Base-by-base conservation (phyloP, 768 basidiomycete species). In the Cystoderma amianthinum region DNA sequence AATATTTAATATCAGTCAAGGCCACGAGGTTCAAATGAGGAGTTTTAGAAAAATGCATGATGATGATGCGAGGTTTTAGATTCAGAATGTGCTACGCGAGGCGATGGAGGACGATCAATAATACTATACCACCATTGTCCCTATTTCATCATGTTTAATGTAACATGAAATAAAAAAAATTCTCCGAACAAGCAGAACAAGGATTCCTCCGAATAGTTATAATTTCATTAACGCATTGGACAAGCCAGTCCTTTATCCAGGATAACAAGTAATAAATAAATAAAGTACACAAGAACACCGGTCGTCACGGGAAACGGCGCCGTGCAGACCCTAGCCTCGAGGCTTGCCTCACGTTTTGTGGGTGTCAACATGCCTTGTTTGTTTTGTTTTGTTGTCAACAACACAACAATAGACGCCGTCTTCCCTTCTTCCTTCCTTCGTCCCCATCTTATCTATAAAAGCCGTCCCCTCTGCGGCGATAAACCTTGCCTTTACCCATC, bases 401-500 rank as follows among this genome's bases (percentile, higher is more conserved):
- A n/a, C n/a, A n/a, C n/a, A n/a, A n/a, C n/a, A n/a, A n/a, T n/a
- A n/a, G n/a, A n/a, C n/a, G n/a, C n/a, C n/a, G n/a, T n/a, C n/a
- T n/a, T n/a, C n/a, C n/a, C n/a, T n/a, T n/a, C 53, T 44, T 41
- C 59, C 34, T 20, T 43, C 45, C 39, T 44, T 19, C 36, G 33
- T 38, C 22, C 22, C 36, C 46, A 69, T 69, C 63, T 65, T 61
- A 68, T 69, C 67, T 68, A 72, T 74, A 74, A 71, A 74, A 74
- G 49, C 51, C 39, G 60, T 52, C 25, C 39, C 18, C 34, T 36
- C 17, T 38, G 34, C 42, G 13, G 33, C 32, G 25, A 24, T 32
- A 36, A 11, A 19, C 17, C 18, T 33, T 36, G 45, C 44, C 47
- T 49, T 55, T 42, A 38, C 34, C 34, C 34, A 36, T 36, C 18